Conservation (phyloP, 176 grass and related monocot genomes). For the Alloteropsis semialata region DNA sequence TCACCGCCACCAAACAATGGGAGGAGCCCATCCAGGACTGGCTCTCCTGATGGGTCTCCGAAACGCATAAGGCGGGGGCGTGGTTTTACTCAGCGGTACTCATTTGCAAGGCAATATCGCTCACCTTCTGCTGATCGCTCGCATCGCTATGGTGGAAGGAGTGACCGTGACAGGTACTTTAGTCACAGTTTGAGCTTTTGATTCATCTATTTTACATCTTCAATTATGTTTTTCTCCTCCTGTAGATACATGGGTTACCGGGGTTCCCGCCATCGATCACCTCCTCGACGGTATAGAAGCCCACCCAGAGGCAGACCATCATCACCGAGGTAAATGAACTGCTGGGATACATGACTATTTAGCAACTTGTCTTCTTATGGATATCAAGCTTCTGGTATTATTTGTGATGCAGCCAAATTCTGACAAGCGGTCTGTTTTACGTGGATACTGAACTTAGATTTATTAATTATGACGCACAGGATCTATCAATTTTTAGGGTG, state of each 20-base stretch:
- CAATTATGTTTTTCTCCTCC: background rate
- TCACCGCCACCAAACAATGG: constrained; percentile 62
- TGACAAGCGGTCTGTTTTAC: background rate
- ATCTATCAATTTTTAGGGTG: background rate
- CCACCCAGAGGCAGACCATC: constrained; percentile 76
- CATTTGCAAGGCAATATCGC: constrained; percentile 92
- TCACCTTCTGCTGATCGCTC: constrained; percentile 81
- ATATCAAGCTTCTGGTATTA: background rate
- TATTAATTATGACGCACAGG: background rate
- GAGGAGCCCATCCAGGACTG: constrained; percentile 88
- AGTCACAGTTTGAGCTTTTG: background rate
- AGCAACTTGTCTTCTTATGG: background rate
- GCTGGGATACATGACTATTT: background rate
- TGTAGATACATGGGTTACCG: constrained; percentile 54
- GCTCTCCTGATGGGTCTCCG: constrained; percentile 79
- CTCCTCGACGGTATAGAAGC: constrained; percentile 87
- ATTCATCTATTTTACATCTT: background rate
- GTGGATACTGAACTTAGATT: background rate
- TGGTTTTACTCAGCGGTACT: constrained; percentile 88
- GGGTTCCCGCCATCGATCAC: constrained; percentile 64
- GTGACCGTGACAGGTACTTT: constrained; percentile 68
- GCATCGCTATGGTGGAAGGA: constrained; percentile 76
- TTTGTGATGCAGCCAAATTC: background rate
- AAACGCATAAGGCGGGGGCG: constrained; percentile 85
- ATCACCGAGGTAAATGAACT: constrained; percentile 51